These are phyloP conservation scores for Noccaea bulbosa DNA, from an alignment of 345 rosid genomes.

Conservation along the genomic window DNA sequence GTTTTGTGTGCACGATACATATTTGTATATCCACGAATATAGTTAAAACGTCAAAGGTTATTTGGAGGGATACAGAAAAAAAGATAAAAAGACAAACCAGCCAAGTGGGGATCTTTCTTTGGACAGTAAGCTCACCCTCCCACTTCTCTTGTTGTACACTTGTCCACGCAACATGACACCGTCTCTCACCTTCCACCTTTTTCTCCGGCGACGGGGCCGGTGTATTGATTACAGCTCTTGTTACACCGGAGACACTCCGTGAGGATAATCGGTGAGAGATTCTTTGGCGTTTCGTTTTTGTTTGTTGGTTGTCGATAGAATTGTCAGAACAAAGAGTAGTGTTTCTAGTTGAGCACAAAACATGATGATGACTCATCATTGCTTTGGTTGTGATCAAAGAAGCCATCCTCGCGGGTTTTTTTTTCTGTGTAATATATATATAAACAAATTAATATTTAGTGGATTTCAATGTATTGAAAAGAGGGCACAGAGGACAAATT, in stretches of 20 bases:
- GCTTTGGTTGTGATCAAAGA: slow-evolving; percentile 45
- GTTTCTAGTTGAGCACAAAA: slow-evolving; percentile 35
- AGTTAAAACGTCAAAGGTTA: not conserved
- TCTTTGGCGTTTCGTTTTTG: slow-evolving; percentile 20
- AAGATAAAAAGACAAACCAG: slow-evolving; percentile 60
- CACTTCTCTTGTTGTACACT: slow-evolving; percentile 76
- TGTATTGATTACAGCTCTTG: slow-evolving; percentile 37
- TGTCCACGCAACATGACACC: slow-evolving; percentile 78
- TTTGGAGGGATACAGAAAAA: not conserved
- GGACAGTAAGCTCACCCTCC: slow-evolving; percentile 80
- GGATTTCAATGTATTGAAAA: slow-evolving; percentile 29
- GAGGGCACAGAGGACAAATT: slow-evolving; percentile 30
- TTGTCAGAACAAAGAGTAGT: slow-evolving; percentile 34
- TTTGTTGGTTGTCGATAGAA: slow-evolving; percentile 17
- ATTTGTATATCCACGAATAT: slow-evolving; percentile 17
- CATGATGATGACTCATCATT: slow-evolving; percentile 42
- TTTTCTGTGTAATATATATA: not conserved
- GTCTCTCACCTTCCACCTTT: slow-evolving; percentile 23
- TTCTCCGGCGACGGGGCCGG: slow-evolving; percentile 43
- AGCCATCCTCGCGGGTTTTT: slow-evolving; percentile 33
- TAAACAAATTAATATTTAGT: slow-evolving; percentile 1
- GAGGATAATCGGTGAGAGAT: slow-evolving; percentile 33
- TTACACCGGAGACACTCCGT: slow-evolving; percentile 42
- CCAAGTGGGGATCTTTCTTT: slow-evolving; percentile 89
- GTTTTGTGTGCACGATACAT: slow-evolving; percentile 41